Conservation (phyloP, 805 yeast species). For the Saturnispora dispora region DNA sequence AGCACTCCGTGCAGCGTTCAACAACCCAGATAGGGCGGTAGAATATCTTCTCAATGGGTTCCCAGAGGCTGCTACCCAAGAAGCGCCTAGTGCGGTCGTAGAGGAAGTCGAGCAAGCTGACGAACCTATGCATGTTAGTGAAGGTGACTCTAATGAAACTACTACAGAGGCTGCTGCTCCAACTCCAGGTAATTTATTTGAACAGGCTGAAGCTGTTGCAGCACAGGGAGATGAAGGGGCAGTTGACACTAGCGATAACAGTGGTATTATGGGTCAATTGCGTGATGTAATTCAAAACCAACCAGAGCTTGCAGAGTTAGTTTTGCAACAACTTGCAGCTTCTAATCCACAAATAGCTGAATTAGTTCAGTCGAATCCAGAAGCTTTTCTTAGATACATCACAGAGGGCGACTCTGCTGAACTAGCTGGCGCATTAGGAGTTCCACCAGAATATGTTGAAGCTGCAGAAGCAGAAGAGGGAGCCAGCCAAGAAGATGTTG, state of each 20-base stretch:
- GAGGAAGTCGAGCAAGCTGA: conserved; percentile 18
- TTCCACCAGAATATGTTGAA: conserved; percentile 30
- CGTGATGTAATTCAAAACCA: conserved; percentile 74
- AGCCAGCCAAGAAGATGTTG: conserved; percentile 13
- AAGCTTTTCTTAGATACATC: conserved; percentile 68
- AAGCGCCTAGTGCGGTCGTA: conserved; percentile 8
- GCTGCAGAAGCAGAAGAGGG: conserved; percentile 31
- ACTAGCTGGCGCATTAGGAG: conserved; percentile 35
- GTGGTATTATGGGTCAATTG: conserved; percentile 39
- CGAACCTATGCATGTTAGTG: conserved; percentile 13
- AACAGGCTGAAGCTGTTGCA: conserved; percentile 37
- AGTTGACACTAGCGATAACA: conserved; percentile 28
- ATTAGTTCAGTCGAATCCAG: conserved; percentile 79
- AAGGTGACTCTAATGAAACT: conserved; percentile 30
- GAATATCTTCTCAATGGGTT: conserved; percentile 88
- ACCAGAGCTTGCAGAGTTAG: conserved; percentile 80
- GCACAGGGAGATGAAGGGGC: conserved; percentile 27
- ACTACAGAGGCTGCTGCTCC: conserved; percentile 24
- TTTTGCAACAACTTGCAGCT: conserved; percentile 72
- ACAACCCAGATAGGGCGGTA: conserved; percentile 97
- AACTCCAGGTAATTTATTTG: conserved; percentile 39
- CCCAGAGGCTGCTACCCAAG: conserved; percentile 14
- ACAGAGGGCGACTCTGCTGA: conserved; percentile 54
- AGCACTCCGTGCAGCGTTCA: conserved; percentile 91
- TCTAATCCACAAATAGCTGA: conserved; percentile 80